Percentiles rank a stretch among this genome's conserved stretches.
Evolutionary conservation across 2,329 filamentous ascomycete species (phyloP).

Genomic region (Chaetomium sp.): DNA sequence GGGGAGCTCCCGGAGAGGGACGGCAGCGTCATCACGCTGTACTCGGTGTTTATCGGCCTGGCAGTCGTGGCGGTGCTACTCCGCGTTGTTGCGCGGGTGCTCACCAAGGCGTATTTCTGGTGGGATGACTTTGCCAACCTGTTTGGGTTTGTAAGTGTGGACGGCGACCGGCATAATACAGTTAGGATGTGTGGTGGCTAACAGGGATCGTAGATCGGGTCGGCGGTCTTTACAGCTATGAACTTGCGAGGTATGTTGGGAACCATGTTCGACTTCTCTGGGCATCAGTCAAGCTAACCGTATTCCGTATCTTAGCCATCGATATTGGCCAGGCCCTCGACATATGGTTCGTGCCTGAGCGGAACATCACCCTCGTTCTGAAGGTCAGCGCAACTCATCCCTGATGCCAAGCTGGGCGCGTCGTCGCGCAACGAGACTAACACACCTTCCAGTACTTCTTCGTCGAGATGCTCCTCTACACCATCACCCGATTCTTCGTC

Average conservation of each 20-base stretch:
- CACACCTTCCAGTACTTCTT: conserved; percentile 34
- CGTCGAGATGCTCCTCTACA: conserved; percentile 39
- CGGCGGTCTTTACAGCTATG: conserved; percentile 14
- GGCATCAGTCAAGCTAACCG: not conserved
- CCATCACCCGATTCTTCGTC: conserved; percentile 38
- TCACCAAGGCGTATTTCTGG: conserved; percentile 24
- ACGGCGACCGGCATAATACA: not conserved
- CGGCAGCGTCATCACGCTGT: conserved; percentile 11
- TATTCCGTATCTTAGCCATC: conserved; percentile 8
- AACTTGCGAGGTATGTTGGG: conserved; percentile 8
- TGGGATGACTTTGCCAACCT: conserved; percentile 23
- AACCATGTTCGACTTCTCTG: not conserved
- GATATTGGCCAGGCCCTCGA: conserved; percentile 42
- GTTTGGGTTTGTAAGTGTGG: conserved; percentile 16
- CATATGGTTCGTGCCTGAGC: conserved; percentile 41
- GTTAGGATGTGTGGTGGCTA: not conserved
- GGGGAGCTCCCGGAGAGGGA: conserved; percentile 1
- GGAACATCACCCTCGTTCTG: conserved; percentile 38
- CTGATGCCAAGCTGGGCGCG: not conserved
- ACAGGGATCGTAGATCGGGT: conserved; percentile 9
- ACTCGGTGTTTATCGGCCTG: conserved; percentile 18
- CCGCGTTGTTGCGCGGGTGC: conserved; percentile 18
- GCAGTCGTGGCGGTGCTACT: conserved; percentile 17
- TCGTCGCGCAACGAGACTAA: not conserved
- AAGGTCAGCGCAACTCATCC: conserved; percentile 3